These are phyloP conservation scores for Cytospora piceicola DNA, from an alignment of 2,329 filamentous ascomycete genomes.

Conservation along the genomic window DNA sequence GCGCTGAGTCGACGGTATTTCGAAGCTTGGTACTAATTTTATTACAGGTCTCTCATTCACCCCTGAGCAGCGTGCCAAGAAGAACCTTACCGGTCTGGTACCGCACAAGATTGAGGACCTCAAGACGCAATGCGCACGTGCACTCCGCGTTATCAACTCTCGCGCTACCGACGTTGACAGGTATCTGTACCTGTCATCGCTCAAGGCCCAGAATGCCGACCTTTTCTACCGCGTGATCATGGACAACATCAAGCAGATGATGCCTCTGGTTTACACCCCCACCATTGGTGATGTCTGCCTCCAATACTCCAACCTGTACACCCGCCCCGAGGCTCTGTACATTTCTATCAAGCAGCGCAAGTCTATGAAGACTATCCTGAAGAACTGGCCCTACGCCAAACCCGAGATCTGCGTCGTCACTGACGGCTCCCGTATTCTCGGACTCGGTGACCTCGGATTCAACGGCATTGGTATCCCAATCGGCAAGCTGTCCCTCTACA, in stretches of 20 bases:
- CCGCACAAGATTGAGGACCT: conserved; percentile 66
- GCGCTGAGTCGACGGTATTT: too few species aligned
- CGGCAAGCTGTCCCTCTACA: conserved; percentile 94
- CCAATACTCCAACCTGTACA: conserved; percentile 95
- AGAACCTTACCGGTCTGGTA: conserved; percentile 69
- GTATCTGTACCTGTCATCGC: conserved; percentile 77
- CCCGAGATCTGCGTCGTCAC: conserved; percentile 97
- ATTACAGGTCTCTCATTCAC: conserved; percentile 63
- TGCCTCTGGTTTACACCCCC: conserved; percentile 84
- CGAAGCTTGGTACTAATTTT: not conserved
- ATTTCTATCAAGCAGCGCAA: conserved; percentile 94
- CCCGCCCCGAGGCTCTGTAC: conserved; percentile 92
- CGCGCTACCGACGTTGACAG: conserved; percentile 76
- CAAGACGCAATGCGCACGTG: conserved; percentile 65
- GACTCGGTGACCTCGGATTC: conserved; percentile 91
- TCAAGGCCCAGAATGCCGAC: conserved; percentile 77
- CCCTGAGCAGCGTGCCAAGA: conserved; percentile 64
- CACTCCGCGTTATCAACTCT: conserved; percentile 74
- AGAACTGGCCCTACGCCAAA: conserved; percentile 87
- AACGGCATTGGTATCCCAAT: conserved; percentile 98
- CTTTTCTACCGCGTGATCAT: conserved; percentile 84
- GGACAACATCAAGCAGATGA: conserved; percentile 76
- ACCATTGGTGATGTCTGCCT: conserved; percentile 96
- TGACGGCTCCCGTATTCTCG: conserved; percentile 89
- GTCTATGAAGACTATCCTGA: conserved; percentile 83